A percentile compares a stretch with the other conserved stretches of the same genome.
phyloP scores from a whole-genome alignment of 2,329 filamentous ascomycete species.

The Curvularia lunata region DNA sequence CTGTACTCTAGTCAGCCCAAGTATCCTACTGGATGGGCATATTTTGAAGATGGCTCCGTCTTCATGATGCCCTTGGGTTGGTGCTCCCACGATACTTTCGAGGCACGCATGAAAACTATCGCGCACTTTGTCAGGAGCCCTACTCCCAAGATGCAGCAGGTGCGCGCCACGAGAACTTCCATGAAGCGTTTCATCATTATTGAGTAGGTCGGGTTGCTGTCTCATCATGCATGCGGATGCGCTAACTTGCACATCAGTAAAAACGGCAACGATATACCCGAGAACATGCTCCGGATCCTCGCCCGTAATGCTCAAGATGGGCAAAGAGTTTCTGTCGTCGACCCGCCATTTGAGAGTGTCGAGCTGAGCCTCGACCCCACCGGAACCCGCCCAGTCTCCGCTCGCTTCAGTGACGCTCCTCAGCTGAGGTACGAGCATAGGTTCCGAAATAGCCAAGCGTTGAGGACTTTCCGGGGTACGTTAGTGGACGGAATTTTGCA shows the following conservation, averaged over 20 bases:
- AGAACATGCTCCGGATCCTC: constrained; percentile 8
- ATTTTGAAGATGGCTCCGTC: constrained; percentile 34
- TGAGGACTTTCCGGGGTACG: constrained; percentile 28
- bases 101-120: constrained; percentile 25
- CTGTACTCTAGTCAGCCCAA: constrained; percentile 13
- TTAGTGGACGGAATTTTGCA: constrained; percentile 28
- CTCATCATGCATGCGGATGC: not conserved
- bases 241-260: constrained; percentile 14
- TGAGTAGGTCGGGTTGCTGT: constrained; percentile 13
- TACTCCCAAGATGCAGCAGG: constrained; percentile 15
- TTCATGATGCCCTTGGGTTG: constrained; percentile 17
- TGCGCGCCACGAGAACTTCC: constrained; percentile 2
- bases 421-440: constrained; percentile 2
- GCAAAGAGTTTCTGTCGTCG: constrained; percentile 13
- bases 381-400: constrained; percentile 6
- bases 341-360: constrained; percentile 17
- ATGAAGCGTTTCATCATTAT: constrained; percentile 21
- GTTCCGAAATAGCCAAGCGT: constrained; percentile 5
- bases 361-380: constrained; percentile 9
- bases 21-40: constrained; percentile 23
- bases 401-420: constrained; percentile 6
- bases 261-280: not conserved
- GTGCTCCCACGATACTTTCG: constrained; percentile 21
- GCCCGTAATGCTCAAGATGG: constrained; percentile 19
- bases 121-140: constrained; percentile 20